Conservation (phyloP, 805 yeast genomes). For the Candida multigemmis region DNA sequence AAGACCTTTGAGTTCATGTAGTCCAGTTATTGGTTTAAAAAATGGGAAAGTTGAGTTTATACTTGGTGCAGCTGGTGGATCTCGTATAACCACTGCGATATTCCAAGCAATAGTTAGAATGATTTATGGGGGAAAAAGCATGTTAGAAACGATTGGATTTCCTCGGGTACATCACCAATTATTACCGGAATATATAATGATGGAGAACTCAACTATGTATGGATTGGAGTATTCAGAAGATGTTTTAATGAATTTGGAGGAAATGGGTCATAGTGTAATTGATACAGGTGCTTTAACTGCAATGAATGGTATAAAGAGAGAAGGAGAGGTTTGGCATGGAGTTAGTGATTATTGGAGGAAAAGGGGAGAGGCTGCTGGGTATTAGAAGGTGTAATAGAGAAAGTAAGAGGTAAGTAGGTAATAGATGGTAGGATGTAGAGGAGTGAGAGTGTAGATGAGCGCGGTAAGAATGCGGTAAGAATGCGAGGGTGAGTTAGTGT, state of each 20-base stretch:
- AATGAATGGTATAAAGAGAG: conserved; percentile 39
- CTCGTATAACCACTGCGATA: conserved; percentile 74
- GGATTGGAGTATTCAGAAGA: conserved; percentile 22
- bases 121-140: conserved; percentile 46
- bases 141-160: conserved; percentile 62
- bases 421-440: too few species aligned
- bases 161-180: conserved; percentile 90
- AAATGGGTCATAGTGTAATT: conserved; percentile 18
- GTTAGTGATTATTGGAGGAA: conserved; percentile 91
- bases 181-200: conserved; percentile 56
- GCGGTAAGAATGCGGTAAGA: too few species aligned
- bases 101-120: conserved; percentile 70
- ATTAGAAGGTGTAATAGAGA: conserved; percentile 15
- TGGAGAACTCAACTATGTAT: conserved; percentile 44
- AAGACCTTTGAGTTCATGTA: conserved; percentile 77
- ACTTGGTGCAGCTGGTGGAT: conserved; percentile 94
- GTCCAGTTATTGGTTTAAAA: conserved; percentile 58
- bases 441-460: too few species aligned
- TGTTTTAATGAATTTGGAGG: conserved; percentile 34
- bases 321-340: conserved; percentile 44
- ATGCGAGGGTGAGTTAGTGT: too few species aligned
- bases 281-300: conserved; percentile 30
- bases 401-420: too few species aligned
- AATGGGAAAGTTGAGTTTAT: conserved; percentile 48
- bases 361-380: conserved; percentile 65